Evolutionary conservation across 2,329 filamentous ascomycete species (phyloP).

Genomic region (Epicoccum nigrum): DNA sequence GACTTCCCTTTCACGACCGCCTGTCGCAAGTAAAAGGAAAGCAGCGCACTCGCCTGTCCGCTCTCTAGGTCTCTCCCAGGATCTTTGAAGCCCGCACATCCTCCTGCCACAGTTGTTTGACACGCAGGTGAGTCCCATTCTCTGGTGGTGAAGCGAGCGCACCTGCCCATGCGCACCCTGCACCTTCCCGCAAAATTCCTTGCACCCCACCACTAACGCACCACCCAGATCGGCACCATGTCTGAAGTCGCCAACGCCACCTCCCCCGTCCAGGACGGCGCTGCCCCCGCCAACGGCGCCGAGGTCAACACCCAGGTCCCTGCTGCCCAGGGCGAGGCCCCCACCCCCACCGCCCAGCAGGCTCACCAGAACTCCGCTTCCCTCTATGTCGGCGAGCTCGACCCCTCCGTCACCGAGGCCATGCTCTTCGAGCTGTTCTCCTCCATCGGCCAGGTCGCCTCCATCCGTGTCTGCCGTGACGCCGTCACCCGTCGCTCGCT

Average conservation of each 20-base stretch:
- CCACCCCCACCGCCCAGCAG: conserved; percentile 73
- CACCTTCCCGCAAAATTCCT: conserved; percentile 37
- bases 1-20: conserved; percentile 17
- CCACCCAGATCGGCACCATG: conserved; percentile 41
- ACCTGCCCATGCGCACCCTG: conserved; percentile 36
- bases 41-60: conserved; percentile 29
- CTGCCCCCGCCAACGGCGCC: conserved; percentile 68
- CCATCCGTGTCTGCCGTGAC: conserved; percentile 99
- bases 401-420: conserved; percentile 96
- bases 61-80: conserved; percentile 26
- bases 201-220: conserved; percentile 31
- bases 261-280: conserved; percentile 70
- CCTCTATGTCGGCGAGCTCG: conserved; percentile 98
- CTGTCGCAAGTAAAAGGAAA: conserved; percentile 24
- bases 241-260: conserved; percentile 55
- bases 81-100: conserved; percentile 26
- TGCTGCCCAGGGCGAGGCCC: conserved; percentile 68
- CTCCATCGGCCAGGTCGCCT: conserved; percentile 97
- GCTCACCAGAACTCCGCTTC: conserved; percentile 94
- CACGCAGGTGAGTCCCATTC: conserved; percentile 33
- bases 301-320: conserved; percentile 76
- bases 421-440: conserved; percentile 99
- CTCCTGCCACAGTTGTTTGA: conserved; percentile 31
- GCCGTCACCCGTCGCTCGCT: conserved; percentile 98
- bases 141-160: conserved; percentile 42